Evolutionary conservation across 768 basidiomycete genomes (phyloP).

Genomic region (Udeniomyces megalosporus): DNA sequence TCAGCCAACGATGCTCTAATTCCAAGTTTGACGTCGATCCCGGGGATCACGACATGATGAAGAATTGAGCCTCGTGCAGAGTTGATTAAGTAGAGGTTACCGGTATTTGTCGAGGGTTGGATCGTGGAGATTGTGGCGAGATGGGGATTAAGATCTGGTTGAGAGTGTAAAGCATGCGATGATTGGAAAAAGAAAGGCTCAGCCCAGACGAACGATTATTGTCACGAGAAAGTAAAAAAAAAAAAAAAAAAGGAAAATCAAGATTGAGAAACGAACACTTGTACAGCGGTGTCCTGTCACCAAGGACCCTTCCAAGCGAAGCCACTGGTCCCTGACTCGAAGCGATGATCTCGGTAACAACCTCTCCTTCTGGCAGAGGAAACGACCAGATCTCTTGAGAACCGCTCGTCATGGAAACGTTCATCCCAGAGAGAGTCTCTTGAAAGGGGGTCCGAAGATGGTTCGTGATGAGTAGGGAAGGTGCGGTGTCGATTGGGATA

Average conservation of each 20-base stretch:
- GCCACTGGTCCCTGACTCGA: conserved; percentile 40
- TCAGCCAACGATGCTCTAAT: conserved; percentile 56
- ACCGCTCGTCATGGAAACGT: no score
- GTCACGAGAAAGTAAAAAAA: background rate
- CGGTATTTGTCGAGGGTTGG: conserved; percentile 26
- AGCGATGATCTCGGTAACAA: conserved; percentile 41
- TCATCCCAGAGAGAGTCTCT: no score
- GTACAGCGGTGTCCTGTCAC: conserved; percentile 74
- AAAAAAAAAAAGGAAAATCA: no score
- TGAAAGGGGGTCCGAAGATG: no score
- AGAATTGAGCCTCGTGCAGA: conserved; percentile 57
- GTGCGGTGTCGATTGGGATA: no score
- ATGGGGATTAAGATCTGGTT: conserved; percentile 57
- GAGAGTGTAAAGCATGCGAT: no score
- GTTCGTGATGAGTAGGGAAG: no score
- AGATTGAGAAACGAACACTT: no score
- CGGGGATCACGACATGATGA: conserved; percentile 47
- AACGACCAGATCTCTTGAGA: conserved; percentile 39
- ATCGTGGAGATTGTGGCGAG: conserved; percentile 39
- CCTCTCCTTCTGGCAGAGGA: conserved; percentile 42
- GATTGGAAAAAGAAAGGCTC: background rate
- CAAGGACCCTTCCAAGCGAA: conserved; percentile 65
- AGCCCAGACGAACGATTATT: background rate
- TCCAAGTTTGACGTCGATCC: background rate
- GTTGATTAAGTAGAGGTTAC: conserved; percentile 65